Conservation (phyloP, 495 filamentous ascomycete species). For the Aspergillus affinis region DNA sequence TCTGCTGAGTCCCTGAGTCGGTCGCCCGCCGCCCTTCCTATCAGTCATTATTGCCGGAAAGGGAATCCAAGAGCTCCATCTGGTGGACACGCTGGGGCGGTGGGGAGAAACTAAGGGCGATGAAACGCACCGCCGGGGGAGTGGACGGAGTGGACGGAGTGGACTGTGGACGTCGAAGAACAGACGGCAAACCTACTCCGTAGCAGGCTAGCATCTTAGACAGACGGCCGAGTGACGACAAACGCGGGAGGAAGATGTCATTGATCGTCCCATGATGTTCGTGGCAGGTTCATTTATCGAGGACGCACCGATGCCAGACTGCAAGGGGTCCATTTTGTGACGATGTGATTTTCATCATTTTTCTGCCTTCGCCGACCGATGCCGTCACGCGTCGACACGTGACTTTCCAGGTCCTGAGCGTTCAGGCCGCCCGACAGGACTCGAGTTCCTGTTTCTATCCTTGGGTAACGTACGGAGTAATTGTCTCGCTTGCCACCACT, state of each 20-base stretch:
- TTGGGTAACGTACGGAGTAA: too few species aligned
- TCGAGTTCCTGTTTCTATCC: too few species aligned
- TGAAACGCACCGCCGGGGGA: slow-evolving; percentile 5
- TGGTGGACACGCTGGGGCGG: slow-evolving; percentile 2
- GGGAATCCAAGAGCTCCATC: background rate
- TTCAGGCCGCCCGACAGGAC: background rate
- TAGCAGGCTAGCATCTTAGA: too few species aligned
- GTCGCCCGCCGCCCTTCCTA: background rate
- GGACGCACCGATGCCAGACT: too few species aligned
- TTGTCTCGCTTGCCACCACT: too few species aligned
- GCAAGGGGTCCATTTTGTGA: too few species aligned
- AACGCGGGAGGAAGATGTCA: background rate
- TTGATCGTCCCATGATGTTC: background rate
- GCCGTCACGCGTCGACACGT: background rate
- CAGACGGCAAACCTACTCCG: background rate
- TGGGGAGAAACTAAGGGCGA: background rate
- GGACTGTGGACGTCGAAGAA: background rate
- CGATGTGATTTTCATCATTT: too few species aligned
- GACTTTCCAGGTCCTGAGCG: background rate
- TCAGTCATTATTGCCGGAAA: background rate
- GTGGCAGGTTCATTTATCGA: background rate
- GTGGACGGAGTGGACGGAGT: background rate
- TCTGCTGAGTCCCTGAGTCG: background rate
- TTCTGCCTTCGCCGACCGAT: background rate
- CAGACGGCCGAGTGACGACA: background rate